Percentiles rank a stretch among this genome's conserved stretches.
phyloP scores from a whole-genome alignment of 768 basidiomycete genomes.

The Termitomyces sp. region DNA sequence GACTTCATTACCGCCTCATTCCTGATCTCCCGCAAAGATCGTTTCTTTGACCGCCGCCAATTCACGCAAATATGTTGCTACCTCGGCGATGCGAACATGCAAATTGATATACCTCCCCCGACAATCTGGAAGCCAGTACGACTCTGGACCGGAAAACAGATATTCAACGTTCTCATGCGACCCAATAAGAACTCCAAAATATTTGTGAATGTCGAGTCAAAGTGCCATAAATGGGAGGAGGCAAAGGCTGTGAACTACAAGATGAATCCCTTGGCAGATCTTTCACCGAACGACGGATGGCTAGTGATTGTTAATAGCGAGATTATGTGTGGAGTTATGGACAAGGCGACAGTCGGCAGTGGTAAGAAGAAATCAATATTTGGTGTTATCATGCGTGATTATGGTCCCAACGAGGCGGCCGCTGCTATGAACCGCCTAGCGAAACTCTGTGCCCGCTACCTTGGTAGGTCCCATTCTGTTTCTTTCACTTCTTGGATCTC shows the following conservation, averaged over 20 bases:
- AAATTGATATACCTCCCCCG: constrained; percentile 95
- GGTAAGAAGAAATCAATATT: constrained; percentile 99
- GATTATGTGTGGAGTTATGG: constrained; percentile 99
- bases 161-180: constrained; percentile 97
- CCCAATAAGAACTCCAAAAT: constrained; percentile 84
- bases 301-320: constrained; percentile 96
- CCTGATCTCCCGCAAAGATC: constrained; percentile 89
- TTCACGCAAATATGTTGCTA: constrained; percentile 98
- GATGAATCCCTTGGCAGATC: constrained; percentile 70
- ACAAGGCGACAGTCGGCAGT: constrained; percentile 95
- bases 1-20: constrained; percentile 99
- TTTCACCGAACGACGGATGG: constrained; percentile 97
- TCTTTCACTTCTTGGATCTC: not conserved
- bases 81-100: constrained; percentile 83
- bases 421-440: constrained; percentile 94
- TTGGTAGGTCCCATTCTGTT: constrained; percentile 49
- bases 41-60: constrained; percentile 89
- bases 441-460: constrained; percentile 91
- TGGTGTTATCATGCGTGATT: constrained; percentile 95
- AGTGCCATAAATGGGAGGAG: constrained; percentile 88
- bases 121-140: constrained; percentile 89
- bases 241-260: constrained; percentile 60
- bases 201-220: constrained; percentile 92
- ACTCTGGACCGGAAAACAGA: constrained; percentile 97
- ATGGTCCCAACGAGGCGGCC: constrained; percentile 92